Evolutionary conservation across 164 flowering plant species (phyloP), one percentile per base, ranked within the genome.

Genomic region (Santalum album): DNA sequence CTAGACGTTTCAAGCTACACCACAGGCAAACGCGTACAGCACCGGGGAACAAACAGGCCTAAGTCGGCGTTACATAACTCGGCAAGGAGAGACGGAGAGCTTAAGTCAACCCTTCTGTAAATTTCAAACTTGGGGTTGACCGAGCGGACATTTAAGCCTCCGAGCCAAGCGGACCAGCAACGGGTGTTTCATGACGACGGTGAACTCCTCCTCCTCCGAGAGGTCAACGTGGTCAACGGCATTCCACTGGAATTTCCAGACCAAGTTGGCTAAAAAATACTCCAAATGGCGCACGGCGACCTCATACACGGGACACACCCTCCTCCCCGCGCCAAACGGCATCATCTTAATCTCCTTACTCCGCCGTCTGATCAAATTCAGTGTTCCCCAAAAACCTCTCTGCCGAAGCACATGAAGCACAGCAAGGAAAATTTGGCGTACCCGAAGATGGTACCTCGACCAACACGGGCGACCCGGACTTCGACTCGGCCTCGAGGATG

Each of bases 371-470:
- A 56, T 64, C 68, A 40, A 64, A 68, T 12, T 11, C 53, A n/a
- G n/a, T n/a, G n/a, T 22, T 51, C 59, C 39, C 42, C 63, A 71
- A 24, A 49, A 71, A 71, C 48, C 75, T 57, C 56, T 67, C 75
- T 69, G 3, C 80, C 80, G 18, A 78, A 76, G 59, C 83, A 78
- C 75, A 78, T 73, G 52, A n/a, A 58, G 25, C 62, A 59, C 4
- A 76, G 51, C 54, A 73, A 54, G 18, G 69, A 58, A 36, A 74
- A 74, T 65, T 75, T 56, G 29, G 77, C 62, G 50, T 51, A 55
- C n/a, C 38, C 50, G 73, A 47, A 69, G 52, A 17, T 56, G 61
- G 24, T 62, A n/a, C 65, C 25, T 39, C 22, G 15, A 69, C 69
- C 1, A 35, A 19, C 23, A 69, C 71, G 12, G 51, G 29, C 2